These are phyloP conservation scores for Pilatotrama ljubarskyi DNA, from an alignment of 768 basidiomycete species.

Conservation along the genomic window DNA sequence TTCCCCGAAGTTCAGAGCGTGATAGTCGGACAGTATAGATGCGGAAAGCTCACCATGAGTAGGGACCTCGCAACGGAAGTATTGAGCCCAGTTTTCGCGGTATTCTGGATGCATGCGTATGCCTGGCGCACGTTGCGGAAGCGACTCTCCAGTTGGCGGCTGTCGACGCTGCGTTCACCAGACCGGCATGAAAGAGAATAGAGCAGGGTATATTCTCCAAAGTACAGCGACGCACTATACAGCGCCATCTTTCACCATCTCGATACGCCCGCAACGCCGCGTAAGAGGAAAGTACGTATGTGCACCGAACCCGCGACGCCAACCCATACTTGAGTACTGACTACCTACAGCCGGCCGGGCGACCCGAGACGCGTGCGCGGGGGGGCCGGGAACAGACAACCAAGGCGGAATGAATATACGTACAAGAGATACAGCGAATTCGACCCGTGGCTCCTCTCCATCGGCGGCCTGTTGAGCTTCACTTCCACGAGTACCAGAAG, in stretches of 20 bases:
- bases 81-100: too few species aligned
- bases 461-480: neutral
- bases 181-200: neutral
- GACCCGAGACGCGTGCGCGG: neutral
- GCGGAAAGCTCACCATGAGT: too few species aligned
- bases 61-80: too few species aligned
- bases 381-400: neutral
- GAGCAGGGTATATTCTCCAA: conserved; percentile 17
- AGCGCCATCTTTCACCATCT: neutral
- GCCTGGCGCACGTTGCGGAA: neutral
- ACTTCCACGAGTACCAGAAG: neutral
- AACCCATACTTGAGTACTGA: neutral
- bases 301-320: conserved; percentile 19
- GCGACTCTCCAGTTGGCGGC: too few species aligned
- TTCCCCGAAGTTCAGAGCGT: too few species aligned
- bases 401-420: conserved; percentile 10
- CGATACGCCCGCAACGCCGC: neutral
- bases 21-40: too few species aligned
- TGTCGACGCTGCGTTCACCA: too few species aligned
- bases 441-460: neutral
- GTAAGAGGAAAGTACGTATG: neutral
- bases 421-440: conserved; percentile 20
- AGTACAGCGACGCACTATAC: conserved; percentile 13
- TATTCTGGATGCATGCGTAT: too few species aligned
- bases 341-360: neutral